Evolutionary conservation across 192 early-diverging fungal genomes (phyloP).

Genomic region (Phlyctochytrium bullatum): DNA sequence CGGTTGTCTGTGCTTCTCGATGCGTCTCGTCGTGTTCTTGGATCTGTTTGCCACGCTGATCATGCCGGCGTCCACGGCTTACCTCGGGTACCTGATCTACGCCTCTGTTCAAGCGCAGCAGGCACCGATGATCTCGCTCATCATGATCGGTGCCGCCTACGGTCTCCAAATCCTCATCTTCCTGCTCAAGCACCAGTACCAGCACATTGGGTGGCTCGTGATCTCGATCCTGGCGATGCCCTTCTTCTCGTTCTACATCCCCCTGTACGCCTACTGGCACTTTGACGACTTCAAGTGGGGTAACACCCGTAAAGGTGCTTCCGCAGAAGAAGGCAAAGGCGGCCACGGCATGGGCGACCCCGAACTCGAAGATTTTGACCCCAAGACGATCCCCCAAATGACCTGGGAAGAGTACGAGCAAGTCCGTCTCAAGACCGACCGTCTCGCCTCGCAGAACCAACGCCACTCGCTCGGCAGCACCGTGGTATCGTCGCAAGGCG

Average conservation of each 20-base stretch:
- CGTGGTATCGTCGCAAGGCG: background rate
- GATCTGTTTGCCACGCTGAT: slow-evolving; percentile 91
- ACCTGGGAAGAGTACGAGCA: slow-evolving; percentile 46
- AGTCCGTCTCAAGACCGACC: slow-evolving; percentile 5
- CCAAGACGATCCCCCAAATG: slow-evolving; percentile 33
- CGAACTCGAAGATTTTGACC: slow-evolving; percentile 51
- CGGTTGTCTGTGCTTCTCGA: slow-evolving; percentile 96
- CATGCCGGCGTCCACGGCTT: slow-evolving; percentile 87
- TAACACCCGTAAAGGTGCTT: slow-evolving; percentile 85
- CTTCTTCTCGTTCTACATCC: slow-evolving; percentile 67
- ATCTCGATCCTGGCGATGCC: slow-evolving; percentile 90
- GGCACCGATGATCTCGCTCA: slow-evolving; percentile 74
- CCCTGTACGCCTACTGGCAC: slow-evolving; percentile 91
- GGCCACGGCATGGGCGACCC: slow-evolving; percentile 58
- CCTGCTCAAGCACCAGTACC: slow-evolving; percentile 75
- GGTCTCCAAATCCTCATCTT: slow-evolving; percentile 88
- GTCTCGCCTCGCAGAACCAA: background rate
- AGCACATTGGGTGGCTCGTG: slow-evolving; percentile 91
- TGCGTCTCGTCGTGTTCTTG: slow-evolving; percentile 94
- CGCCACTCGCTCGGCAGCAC: slow-evolving; percentile 6
- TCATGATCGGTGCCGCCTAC: slow-evolving; percentile 84
- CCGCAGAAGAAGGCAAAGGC: slow-evolving; percentile 67
- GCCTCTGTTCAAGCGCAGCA: slow-evolving; percentile 24
- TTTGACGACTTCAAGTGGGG: slow-evolving; percentile 99
- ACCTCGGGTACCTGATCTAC: slow-evolving; percentile 57